Evolutionary conservation across 768 basidiomycete species (phyloP).

Genomic region (Pulveroboletus sp.): DNA sequence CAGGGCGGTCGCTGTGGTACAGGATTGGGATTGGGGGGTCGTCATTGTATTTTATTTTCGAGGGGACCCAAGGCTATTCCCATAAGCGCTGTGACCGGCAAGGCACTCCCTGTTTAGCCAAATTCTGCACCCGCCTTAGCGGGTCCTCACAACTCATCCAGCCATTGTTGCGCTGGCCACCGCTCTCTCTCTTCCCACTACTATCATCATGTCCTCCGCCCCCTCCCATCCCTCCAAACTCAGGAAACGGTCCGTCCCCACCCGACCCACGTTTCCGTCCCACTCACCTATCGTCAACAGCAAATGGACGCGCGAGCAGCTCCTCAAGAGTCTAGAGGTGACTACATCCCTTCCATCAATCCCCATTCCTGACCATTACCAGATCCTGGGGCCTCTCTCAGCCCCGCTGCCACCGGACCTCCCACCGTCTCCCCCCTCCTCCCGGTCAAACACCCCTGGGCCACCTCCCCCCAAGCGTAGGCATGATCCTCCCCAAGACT

Average conservation of each 20-base stretch:
- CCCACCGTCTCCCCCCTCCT: constrained; percentile 44
- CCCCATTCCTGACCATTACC: constrained; percentile 19
- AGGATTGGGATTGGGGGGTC: constrained; percentile 3
- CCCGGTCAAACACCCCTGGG: constrained; percentile 41
- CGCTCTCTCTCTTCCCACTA: constrained; percentile 38
- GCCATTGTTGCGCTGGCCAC: constrained; percentile 43
- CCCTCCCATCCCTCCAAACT: constrained; percentile 20
- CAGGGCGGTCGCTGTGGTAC: too few species aligned
- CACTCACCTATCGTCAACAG: constrained; percentile 27
- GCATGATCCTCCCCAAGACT: constrained; percentile 26
- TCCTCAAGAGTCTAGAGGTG: constrained; percentile 42
- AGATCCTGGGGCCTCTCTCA: constrained; percentile 41
- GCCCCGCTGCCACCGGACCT: constrained; percentile 42
- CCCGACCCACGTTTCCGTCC: constrained; percentile 12
- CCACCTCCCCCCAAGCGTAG: constrained; percentile 38
- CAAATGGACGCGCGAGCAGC: constrained; percentile 35
- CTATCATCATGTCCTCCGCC: constrained; percentile 35
- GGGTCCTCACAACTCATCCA: constrained; percentile 31
- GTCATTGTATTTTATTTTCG: constrained; percentile 6
- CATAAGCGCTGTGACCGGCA: constrained; percentile 36
- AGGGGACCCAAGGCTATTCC: constrained; percentile 12
- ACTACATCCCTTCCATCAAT: background rate
- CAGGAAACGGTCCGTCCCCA: constrained; percentile 33
- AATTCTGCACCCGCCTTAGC: constrained; percentile 33
- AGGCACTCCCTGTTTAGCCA: constrained; percentile 34